Percentiles rank a stretch among this genome's conserved stretches.
These are phyloP conservation scores for Raffaelea albimanens DNA, from an alignment of 2,329 filamentous ascomycete species.

Conservation along the genomic window DNA sequence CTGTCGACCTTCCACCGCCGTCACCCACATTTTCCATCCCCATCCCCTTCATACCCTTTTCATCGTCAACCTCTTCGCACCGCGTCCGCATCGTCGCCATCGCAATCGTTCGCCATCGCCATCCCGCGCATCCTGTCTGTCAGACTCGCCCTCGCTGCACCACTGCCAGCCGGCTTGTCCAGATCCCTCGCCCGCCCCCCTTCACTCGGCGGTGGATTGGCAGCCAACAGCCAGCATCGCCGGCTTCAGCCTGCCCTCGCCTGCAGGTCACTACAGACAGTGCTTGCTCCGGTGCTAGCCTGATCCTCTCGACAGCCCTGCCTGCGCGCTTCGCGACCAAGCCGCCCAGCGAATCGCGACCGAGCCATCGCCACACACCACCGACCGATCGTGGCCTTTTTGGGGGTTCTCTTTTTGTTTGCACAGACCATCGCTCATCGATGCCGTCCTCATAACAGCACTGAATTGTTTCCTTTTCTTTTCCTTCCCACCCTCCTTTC, in stretches of 20 bases:
- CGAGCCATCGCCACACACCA: neutral
- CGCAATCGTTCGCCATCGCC: slow-evolving; percentile 3
- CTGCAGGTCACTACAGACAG: too few species aligned
- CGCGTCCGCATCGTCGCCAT: neutral
- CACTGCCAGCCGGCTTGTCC: too few species aligned
- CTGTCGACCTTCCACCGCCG: slow-evolving; percentile 8
- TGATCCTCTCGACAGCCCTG: neutral
- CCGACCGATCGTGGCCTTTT: too few species aligned
- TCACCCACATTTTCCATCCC: slow-evolving; percentile 8
- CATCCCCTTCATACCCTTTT: slow-evolving; percentile 1
- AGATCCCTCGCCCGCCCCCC: too few species aligned
- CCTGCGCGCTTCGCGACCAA: neutral
- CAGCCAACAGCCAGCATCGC: too few species aligned
- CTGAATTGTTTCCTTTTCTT: neutral
- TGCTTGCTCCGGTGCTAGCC: too few species aligned
- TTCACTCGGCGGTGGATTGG: too few species aligned
- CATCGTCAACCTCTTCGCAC: slow-evolving; percentile 1
- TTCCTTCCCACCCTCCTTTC: neutral
- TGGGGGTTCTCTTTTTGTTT: neutral
- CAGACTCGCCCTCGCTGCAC: too few species aligned
- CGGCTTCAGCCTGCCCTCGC: too few species aligned
- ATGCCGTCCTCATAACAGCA: neutral
- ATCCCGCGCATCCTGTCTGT: neutral
- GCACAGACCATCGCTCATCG: neutral
- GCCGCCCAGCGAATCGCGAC: neutral